Conservation (phyloP, 2,329 filamentous ascomycete genomes). For the Dactylellina leptospora region DNA sequence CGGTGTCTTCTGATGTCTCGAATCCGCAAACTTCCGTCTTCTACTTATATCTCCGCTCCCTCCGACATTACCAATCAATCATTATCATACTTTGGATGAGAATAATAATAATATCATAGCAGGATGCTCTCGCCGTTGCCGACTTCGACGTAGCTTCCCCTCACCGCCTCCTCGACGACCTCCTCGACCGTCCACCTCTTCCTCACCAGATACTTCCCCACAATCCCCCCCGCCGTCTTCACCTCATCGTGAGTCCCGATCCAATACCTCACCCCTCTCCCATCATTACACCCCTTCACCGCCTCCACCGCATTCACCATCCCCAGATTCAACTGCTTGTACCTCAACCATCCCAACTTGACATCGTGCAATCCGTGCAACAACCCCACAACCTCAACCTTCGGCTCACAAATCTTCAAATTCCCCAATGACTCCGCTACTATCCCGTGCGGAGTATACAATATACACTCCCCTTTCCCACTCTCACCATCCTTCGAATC, state of each 20-base stretch:
- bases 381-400: constrained; percentile 67
- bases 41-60: background rate
- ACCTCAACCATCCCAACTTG: constrained; percentile 60
- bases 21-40: constrained; percentile 16
- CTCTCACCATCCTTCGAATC: constrained; percentile 53
- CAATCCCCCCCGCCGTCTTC: constrained; percentile 68
- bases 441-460: constrained; percentile 74
- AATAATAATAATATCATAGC: constrained; percentile 59
- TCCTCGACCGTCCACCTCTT: constrained; percentile 63
- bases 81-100: background rate
- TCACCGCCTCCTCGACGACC: constrained; percentile 61
- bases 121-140: constrained; percentile 68
- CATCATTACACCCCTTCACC: constrained; percentile 61
- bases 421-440: constrained; percentile 62
- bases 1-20: no score
- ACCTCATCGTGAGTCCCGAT: constrained; percentile 72
- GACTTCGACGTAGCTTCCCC: constrained; percentile 64
- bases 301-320: constrained; percentile 70
- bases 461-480: constrained; percentile 65
- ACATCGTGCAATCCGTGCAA: constrained; percentile 73
- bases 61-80: background rate
- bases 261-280: constrained; percentile 69
- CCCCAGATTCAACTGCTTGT: constrained; percentile 71
- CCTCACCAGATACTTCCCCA: constrained; percentile 65
- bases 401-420: constrained; percentile 62